Evolutionary conservation across 306 rosid genomes (phyloP), one percentile per base, ranked within the genome.

Genomic region (Malus fusca): DNA sequence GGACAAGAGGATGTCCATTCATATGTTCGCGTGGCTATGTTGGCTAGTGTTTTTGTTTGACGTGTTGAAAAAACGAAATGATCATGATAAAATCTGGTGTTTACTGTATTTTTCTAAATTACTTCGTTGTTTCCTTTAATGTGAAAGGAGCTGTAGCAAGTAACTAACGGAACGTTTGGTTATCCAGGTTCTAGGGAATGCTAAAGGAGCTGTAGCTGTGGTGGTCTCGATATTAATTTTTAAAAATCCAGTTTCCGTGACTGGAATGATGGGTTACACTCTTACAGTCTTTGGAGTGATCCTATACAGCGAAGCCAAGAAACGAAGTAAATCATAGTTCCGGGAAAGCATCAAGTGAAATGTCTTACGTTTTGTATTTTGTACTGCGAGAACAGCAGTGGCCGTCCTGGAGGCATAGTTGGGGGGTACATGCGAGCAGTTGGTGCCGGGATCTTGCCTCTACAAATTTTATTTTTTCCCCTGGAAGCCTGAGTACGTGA

Each of bases 121-220:
- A 11, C 13, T 8, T 4, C 53, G 7, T 19, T 14, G 17, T 15
- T 68, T n/a, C 72, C 28, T 37, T 1, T 10, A 25, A 69, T 17
- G 58, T 26, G 26, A 64, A 61, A 61, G 19, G 21, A 30, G 31
- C 31, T 13, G 17, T 40, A 52, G 25, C 66, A 73, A 56, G 46
- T 66, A 71, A 53, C 80, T 70, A 56, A 28, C 42, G 69, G 75
- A 52, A 31, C 71, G 46, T 81, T 76, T 77, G 81, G 55, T 75
- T 58, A 33, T 85, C 71, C 86, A 96, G 99, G 99, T 96, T 69
- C 96, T 96, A 15, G 99, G 99, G 77, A 96, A 96, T 85, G 99
- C 99, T 33, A 96, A 96, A 82, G 99, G 99, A 14, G 99, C 99
- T 43, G 99, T 92, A 52, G 99, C 99, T 13, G 99, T 96, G 56